A percentile compares a stretch with the other conserved stretches of the same genome.
phyloP scores from a whole-genome alignment of 495 filamentous ascomycete species.

The Penicillium cosmopolitanum region DNA sequence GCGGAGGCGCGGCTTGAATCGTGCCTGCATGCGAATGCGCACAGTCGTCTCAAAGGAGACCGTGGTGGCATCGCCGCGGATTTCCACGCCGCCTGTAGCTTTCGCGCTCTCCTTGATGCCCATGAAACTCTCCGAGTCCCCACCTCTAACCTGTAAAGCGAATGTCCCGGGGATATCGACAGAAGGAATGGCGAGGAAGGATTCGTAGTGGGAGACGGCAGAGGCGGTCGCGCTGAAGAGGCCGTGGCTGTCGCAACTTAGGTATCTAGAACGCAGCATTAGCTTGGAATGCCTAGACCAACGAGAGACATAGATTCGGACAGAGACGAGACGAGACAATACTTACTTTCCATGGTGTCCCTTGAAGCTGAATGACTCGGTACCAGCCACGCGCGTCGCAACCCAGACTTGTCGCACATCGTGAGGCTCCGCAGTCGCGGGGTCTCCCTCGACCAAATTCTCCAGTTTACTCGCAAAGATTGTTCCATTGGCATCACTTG shows the following conservation, averaged over 20 bases:
- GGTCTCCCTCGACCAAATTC: constrained; percentile 80
- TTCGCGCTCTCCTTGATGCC: constrained; percentile 49
- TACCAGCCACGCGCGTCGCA: constrained; percentile 81
- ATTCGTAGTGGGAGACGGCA: constrained; percentile 81
- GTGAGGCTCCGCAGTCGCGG: constrained; percentile 83
- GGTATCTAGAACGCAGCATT: constrained; percentile 51
- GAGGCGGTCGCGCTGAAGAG: constrained; percentile 74
- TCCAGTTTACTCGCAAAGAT: constrained; percentile 80
- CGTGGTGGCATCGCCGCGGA: constrained; percentile 76
- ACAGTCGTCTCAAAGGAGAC: constrained; percentile 77
- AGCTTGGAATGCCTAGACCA: not conserved
- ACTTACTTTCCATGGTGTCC: constrained; percentile 74
- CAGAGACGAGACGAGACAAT: not conserved
- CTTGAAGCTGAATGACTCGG: constrained; percentile 81
- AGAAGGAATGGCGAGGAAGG: constrained; percentile 70
- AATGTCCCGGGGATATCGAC: constrained; percentile 67
- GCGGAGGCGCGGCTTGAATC: constrained; percentile 84
- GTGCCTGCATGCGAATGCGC: constrained; percentile 89
- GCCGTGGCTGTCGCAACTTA: constrained; percentile 83
- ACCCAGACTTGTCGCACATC: constrained; percentile 96
- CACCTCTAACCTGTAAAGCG: constrained; percentile 65
- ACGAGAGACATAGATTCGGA: not conserved
- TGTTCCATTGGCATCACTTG: constrained; percentile 81
- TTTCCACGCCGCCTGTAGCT: constrained; percentile 51
- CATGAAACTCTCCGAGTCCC: constrained; percentile 54